Conservation (phyloP, 2,329 filamentous ascomycete genomes). For the Ophiostoma populinum region DNA sequence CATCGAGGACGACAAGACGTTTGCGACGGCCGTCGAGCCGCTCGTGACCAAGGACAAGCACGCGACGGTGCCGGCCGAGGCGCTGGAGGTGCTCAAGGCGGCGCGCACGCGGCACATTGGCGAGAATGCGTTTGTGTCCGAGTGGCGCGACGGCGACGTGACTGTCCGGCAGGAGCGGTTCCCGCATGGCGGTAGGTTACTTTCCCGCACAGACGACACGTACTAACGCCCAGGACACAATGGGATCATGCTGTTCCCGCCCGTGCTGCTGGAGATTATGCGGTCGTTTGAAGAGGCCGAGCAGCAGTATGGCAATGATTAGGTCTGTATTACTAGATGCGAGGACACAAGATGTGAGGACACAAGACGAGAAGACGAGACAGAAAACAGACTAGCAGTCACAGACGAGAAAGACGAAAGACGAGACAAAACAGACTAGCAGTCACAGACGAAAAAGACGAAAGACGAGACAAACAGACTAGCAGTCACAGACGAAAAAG, state of each 20-base stretch:
- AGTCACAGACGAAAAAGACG: no score
- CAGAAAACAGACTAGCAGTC: neutral
- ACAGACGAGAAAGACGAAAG: no score
- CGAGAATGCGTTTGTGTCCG: slow-evolving; percentile 29
- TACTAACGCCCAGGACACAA: slow-evolving; percentile 47
- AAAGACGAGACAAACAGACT: no score
- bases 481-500: no score
- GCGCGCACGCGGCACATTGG: slow-evolving; percentile 25
- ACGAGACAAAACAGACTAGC: no score
- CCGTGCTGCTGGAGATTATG: slow-evolving; percentile 46
- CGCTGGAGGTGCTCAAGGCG: slow-evolving; percentile 21
- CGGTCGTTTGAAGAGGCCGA: slow-evolving; percentile 37
- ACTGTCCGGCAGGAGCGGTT: slow-evolving; percentile 36
- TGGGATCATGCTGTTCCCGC: slow-evolving; percentile 45
- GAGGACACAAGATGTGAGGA: neutral
- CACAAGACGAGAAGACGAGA: neutral
- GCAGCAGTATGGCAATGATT: neutral
- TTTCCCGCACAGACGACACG: neutral
- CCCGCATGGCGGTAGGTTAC: slow-evolving; percentile 33
- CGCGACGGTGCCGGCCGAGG: slow-evolving; percentile 23
- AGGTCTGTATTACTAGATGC: neutral
- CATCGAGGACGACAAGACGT: slow-evolving; percentile 47
- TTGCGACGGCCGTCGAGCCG: slow-evolving; percentile 36
- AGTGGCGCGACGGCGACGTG: slow-evolving; percentile 27
- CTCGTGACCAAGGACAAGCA: slow-evolving; percentile 4